These are phyloP conservation scores for Botrytis aclada DNA, from an alignment of 2,329 filamentous ascomycete genomes.

Conservation along the genomic window DNA sequence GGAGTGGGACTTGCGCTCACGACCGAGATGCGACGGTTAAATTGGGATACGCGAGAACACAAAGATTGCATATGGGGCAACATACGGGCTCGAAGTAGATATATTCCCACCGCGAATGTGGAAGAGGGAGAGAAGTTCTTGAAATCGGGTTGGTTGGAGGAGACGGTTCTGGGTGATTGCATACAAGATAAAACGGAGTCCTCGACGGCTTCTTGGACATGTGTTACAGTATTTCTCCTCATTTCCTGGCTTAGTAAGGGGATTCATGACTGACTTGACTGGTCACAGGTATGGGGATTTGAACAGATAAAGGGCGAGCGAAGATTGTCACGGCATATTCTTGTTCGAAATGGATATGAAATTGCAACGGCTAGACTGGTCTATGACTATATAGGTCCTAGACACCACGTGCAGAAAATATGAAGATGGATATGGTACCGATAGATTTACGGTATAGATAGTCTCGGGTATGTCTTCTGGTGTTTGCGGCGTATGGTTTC, in stretches of 20 bases:
- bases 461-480: neutral
- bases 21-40: neutral
- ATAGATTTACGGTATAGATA: neutral
- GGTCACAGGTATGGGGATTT: constrained; percentile 1
- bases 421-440: neutral
- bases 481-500: neutral
- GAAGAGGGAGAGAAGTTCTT: neutral
- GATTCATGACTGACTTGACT: neutral
- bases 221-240: neutral
- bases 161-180: neutral
- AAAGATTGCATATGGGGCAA: neutral
- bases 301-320: neutral
- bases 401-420: neutral
- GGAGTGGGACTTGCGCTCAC: neutral
- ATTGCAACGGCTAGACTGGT: neutral
- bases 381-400: neutral
- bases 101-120: neutral
- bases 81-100: neutral
- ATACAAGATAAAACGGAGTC: neutral
- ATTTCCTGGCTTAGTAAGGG: neutral
- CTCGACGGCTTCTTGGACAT: neutral
- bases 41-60: neutral
- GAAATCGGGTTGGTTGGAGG: neutral
- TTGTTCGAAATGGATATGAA: constrained; percentile 3
- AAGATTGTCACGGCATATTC: neutral